Evolutionary conservation across 116 monocot genomes (phyloP), one percentile per base, ranked within the genome.

Genomic region (Phalaenopsis hybrid): DNA sequence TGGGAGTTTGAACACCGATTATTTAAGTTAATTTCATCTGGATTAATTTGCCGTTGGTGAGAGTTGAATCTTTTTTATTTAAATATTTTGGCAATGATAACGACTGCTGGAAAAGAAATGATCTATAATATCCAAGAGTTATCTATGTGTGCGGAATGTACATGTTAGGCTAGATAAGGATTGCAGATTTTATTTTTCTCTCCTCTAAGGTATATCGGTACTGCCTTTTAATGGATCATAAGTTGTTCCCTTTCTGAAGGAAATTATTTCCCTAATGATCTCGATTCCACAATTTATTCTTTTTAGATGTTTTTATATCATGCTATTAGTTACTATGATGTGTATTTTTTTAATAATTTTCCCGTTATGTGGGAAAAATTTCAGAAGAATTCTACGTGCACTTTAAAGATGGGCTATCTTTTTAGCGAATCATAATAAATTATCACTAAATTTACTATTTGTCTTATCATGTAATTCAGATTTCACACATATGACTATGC

Each of bases 401-500:
- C 25, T 65, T n/a, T 21, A 65, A 65, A 7, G 8, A 65, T 25
- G 6, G 65, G 8, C 7, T 1, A 65, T 65, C 25, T 28, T 65
- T 65, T 65, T 13, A 13, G 23, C 3, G 28, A 23, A 65, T 21
- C 28, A 65, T 72, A 34, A 72, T 70, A 8, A 23, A 1, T 63
- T 70, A 33, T 70, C 37, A 34, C 1, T 70, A 70, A 37, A 16
- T 13, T 34, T 72, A 41, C 16, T 72, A 6, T 41, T 73, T 73
- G 37, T 5, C 44, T 75, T 75, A 20, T 46, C 45, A 45, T 75
- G 20, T 11, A 8, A 31, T 83, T 51, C 85, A 97, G 97, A 44
- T 97, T 97, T 75, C 97, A 97, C 76, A 97, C 94, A 78, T 97
- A 97, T 88, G 96, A 97, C 75, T 97, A n/a, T n/a, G n/a, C n/a